Evolutionary conservation across 1,284 basidiomycete genomes (phyloP).

Genomic region (Austroboletus novae-zelandiae): DNA sequence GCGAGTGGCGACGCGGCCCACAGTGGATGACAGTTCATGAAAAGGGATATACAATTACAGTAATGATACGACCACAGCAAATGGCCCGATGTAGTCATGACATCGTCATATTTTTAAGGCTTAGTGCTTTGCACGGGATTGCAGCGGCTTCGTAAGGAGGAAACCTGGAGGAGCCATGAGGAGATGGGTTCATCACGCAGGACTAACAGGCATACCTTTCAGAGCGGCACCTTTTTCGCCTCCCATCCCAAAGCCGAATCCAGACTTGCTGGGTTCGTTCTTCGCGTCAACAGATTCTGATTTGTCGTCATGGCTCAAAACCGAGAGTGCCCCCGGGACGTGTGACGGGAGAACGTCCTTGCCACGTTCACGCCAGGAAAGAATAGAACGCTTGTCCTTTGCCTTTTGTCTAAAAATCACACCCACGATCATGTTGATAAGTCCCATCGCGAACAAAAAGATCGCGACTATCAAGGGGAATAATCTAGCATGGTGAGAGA

Average conservation of each 20-base stretch:
- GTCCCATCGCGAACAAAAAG: conserved; percentile 83
- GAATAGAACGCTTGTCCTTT: conserved; percentile 63
- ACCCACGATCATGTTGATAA: conserved; percentile 78
- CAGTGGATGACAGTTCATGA: background rate
- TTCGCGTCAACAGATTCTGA: conserved; percentile 6
- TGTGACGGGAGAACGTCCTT: conserved; percentile 58
- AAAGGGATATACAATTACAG: background rate
- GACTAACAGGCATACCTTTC: conserved; percentile 40
- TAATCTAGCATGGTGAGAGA: conserved; percentile 76
- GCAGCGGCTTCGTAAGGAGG: conserved; percentile 51
- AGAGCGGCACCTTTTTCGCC: conserved; percentile 70
- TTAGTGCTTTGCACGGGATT: conserved; percentile 42
- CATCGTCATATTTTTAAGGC: background rate
- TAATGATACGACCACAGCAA: background rate
- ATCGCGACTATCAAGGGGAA: conserved; percentile 84
- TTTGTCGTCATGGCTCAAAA: conserved; percentile 10
- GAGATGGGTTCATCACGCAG: background rate
- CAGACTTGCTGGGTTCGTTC: conserved; percentile 32
- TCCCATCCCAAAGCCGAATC: conserved; percentile 78
- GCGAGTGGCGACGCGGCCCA: too few relatives aligned
- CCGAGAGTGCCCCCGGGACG: conserved; percentile 11
- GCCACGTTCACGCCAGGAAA: conserved; percentile 59
- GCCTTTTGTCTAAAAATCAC: conserved; percentile 67
- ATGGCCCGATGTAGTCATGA: background rate
- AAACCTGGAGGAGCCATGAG: conserved; percentile 34